These are phyloP conservation scores for Brassica incana DNA, from an alignment of 345 rosid genomes.

Conservation along the genomic window DNA sequence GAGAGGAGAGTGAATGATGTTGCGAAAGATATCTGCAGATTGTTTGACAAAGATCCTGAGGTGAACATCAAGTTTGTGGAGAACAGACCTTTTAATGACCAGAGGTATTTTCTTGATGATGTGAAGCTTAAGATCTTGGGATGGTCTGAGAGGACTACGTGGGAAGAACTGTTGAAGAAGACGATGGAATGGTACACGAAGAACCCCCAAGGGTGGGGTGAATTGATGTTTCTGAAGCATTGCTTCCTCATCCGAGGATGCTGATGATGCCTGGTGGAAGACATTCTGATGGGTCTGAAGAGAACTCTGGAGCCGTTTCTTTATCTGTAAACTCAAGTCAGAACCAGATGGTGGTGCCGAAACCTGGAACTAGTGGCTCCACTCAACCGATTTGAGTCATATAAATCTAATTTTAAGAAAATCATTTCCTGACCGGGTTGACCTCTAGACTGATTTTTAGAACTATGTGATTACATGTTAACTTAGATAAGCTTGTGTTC, in stretches of 20 bases:
- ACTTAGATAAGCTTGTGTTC: background rate
- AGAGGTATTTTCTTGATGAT: slow-evolving; percentile 84
- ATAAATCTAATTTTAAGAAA: too few species aligned
- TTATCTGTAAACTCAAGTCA: slow-evolving; percentile 43
- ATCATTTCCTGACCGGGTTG: too few species aligned
- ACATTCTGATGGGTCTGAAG: slow-evolving; percentile 63
- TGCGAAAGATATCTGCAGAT: slow-evolving; percentile 70
- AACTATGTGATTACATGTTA: too few species aligned
- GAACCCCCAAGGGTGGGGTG: slow-evolving; percentile 83
- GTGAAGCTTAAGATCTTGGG: slow-evolving; percentile 73
- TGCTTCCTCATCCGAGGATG: slow-evolving; percentile 89
- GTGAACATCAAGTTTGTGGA: slow-evolving; percentile 70
- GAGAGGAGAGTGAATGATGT: slow-evolving; percentile 88
- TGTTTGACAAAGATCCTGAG: slow-evolving; percentile 63
- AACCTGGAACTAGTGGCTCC: slow-evolving; percentile 34
- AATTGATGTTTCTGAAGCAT: slow-evolving; percentile 63
- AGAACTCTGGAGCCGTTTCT: slow-evolving; percentile 46
- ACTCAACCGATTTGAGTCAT: background rate
- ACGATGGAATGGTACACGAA: slow-evolving; percentile 77
- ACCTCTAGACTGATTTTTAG: too few species aligned
- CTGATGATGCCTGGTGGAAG: slow-evolving; percentile 87
- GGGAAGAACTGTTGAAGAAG: slow-evolving; percentile 81
- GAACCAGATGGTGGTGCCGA: slow-evolving; percentile 66
- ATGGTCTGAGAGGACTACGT: slow-evolving; percentile 68
- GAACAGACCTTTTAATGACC: slow-evolving; percentile 79